Evolutionary conservation across 495 filamentous ascomycete genomes (phyloP).

Genomic region (Penicillium ochrochloron): DNA sequence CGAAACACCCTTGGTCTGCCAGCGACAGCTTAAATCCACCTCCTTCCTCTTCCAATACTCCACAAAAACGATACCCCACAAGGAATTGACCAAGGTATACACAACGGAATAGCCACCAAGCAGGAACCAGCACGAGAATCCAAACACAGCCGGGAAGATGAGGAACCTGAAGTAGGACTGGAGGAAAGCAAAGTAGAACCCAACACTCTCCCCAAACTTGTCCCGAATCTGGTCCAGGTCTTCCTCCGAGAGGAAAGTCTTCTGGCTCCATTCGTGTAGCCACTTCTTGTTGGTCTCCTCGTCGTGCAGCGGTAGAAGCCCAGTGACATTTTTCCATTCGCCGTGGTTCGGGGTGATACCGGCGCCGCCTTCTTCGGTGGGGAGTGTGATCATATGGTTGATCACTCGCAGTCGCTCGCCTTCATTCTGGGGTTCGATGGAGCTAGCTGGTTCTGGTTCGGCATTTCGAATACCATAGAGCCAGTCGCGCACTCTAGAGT

Average conservation of each 20-base stretch:
- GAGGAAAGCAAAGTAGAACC: constrained; percentile 95
- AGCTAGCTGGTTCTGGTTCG: constrained; percentile 69
- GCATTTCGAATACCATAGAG: constrained; percentile 83
- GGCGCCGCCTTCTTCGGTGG: constrained; percentile 81
- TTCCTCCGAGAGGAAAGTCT: constrained; percentile 74
- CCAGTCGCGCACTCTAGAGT: constrained; percentile 86
- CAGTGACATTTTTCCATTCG: constrained; percentile 82
- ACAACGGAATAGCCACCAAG: constrained; percentile 83
- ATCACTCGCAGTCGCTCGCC: constrained; percentile 87
- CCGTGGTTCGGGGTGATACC: constrained; percentile 83
- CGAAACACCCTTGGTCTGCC: constrained; percentile 89
- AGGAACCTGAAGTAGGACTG: constrained; percentile 91
- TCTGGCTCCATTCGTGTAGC: constrained; percentile 86
- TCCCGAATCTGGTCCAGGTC: constrained; percentile 87
- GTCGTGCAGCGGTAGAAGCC: constrained; percentile 89
- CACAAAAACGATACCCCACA: constrained; percentile 91
- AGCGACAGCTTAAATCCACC: constrained; percentile 84
- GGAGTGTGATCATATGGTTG: constrained; percentile 84
- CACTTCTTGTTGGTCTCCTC: constrained; percentile 84
- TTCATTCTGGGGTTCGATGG: constrained; percentile 76
- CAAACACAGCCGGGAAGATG: constrained; percentile 82
- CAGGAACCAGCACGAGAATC: constrained; percentile 78
- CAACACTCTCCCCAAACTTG: constrained; percentile 90
- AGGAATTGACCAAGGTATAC: constrained; percentile 78
- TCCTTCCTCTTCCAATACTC: constrained; percentile 98